phyloP scores from a whole-genome alignment of 2,329 filamentous ascomycete species.

The Aspergillus glaucus region DNA sequence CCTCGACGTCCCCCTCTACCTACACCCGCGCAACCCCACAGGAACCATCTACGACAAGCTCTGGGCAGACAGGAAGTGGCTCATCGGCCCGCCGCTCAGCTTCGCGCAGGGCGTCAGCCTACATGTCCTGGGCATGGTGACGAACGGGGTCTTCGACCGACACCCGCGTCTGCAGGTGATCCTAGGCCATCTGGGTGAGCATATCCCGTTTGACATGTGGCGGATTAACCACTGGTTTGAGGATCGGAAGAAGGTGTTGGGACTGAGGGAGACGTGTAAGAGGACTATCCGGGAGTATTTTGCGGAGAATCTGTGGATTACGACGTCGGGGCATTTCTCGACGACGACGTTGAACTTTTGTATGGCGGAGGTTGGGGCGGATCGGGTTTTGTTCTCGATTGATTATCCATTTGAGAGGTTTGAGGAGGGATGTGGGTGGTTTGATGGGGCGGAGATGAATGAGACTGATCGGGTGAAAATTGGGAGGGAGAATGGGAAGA shows the following conservation, averaged over 20 bases:
- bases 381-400: constrained; percentile 26
- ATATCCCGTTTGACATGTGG: constrained; percentile 41
- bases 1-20: constrained; percentile 56
- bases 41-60: constrained; percentile 49
- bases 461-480: constrained; percentile 28
- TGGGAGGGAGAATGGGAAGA: constrained; percentile 36
- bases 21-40: constrained; percentile 52
- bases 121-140: constrained; percentile 45
- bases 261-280: constrained; percentile 20
- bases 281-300: constrained; percentile 32
- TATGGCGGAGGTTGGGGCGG: constrained; percentile 19
- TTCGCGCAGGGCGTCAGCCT: constrained; percentile 52
- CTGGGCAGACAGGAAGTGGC: constrained; percentile 50
- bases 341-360: constrained; percentile 24
- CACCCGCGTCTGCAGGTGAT: constrained; percentile 38
- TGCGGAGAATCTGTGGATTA: constrained; percentile 27
- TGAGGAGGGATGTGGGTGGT: constrained; percentile 32
- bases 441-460: constrained; percentile 21
- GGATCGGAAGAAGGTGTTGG: constrained; percentile 17
- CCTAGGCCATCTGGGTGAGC: constrained; percentile 39
- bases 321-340: constrained; percentile 28
- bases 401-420: constrained; percentile 26
- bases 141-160: constrained; percentile 41
- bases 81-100: constrained; percentile 50
- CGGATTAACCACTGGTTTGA: constrained; percentile 27